Base-by-base conservation (phyloP, 257 asterid genomes). In the Nicotiana undulata region DNA sequence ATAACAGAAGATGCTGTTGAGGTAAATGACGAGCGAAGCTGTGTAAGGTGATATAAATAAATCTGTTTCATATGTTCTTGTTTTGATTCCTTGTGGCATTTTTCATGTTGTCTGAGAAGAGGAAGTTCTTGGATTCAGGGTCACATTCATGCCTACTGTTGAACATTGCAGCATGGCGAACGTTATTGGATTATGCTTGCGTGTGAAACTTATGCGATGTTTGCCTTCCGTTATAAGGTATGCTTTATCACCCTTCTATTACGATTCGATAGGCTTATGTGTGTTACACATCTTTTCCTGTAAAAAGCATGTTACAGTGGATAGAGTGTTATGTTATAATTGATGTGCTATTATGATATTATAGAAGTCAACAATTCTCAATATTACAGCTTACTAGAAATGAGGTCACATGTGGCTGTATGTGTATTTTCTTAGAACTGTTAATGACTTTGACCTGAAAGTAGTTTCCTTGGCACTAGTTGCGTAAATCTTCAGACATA, bases 81-180 rank as follows among this genome's bases (percentile, higher is more conserved):
- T 22, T 72, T 46, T 72, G 77, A 46, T 72, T 24, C 40, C 24
- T 13, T 0, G 1, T 72, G 77, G 37, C 37, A 46, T 3, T 46
- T 40, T 72, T 46, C 0, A 1, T 16, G 16, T 72, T 85, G 77
- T 81, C 61, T 59, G 24, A 72, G 26, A 70, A 59, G 65, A 1
- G 77, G 26, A 34, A 26, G 44, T 80, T 61, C 9, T 79, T 11
- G 20, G 52, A 74, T 82, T 82, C 90, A 92, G 98, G 93, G 91
- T 95, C 76, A 92, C 98, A 77, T 95, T 95, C 85, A 95, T 94
- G 64, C 99, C 97, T 18, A 95, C 99, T 0, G 99, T 95, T 29
- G 98, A 95, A 84, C 97, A 95, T 84, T 95, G 99, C 87, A 93
- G 97, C 86, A 86, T 95, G 98, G 97, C 92, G 16, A 89, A 97